Conservation (phyloP, 805 yeast species). For the Kluyveromyces siamensis region DNA sequence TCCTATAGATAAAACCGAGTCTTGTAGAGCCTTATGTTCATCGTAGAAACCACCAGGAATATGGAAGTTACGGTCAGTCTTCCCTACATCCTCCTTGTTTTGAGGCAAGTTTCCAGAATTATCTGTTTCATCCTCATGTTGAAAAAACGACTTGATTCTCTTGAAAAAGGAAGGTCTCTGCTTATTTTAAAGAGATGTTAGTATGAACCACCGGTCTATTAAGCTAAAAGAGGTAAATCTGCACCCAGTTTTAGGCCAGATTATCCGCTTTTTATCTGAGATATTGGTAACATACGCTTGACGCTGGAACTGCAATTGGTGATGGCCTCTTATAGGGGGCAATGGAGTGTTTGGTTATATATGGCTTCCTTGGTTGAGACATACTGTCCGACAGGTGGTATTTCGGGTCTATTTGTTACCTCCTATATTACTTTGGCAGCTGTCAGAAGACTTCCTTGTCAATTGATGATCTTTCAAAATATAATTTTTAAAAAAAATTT, state of each 20-base stretch:
- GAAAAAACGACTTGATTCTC: slow-evolving; percentile 5
- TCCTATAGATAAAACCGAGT: slow-evolving; percentile 1
- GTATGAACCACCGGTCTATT: background rate
- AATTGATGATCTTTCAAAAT: background rate
- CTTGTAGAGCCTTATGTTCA: slow-evolving; percentile 5
- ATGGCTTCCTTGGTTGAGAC: slow-evolving; percentile 1
- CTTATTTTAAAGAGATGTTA: background rate
- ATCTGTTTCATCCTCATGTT: slow-evolving; percentile 2
- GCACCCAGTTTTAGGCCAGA: background rate
- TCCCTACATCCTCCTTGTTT: background rate
- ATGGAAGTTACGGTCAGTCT: background rate
- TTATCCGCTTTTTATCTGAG: background rate
- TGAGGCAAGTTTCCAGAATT: slow-evolving; percentile 1
- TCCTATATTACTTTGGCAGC: background rate
- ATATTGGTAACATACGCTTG: slow-evolving; percentile 5
- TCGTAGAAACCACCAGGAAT: slow-evolving; percentile 24
- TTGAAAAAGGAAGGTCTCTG: slow-evolving; percentile 5
- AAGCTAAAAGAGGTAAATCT: background rate
- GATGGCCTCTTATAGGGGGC: slow-evolving; percentile 15
- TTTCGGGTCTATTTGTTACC: background rate
- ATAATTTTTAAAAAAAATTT: too few relatives aligned
- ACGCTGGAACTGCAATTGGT: slow-evolving; percentile 2
- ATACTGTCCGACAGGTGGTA: background rate
- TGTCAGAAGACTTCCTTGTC: too few relatives aligned
- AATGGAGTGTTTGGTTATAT: slow-evolving; percentile 1